Base-by-base conservation (phyloP, 2,329 filamentous ascomycete species). In the Nectriaceae sp. region DNA sequence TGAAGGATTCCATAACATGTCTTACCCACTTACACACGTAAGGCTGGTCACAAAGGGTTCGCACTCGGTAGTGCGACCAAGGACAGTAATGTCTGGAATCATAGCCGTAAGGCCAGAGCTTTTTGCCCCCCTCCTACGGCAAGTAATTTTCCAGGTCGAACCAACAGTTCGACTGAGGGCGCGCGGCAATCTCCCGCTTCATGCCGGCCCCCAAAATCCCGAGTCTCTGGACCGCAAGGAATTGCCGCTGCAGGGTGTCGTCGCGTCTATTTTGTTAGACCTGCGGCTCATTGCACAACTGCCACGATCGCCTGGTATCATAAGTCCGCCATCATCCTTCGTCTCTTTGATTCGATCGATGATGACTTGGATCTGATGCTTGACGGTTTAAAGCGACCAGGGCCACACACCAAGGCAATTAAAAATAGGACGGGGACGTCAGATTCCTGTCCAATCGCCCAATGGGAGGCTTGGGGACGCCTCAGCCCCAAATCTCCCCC, bases 351-450 rank as follows among this genome's bases (percentile, higher is more conserved):
- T n/a, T 29, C 13, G 24, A 29, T 29, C 13, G 6, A 29, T 13
- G 24, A 29, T 29, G 24, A 13, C 24, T 29, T 13, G 24, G 13
- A 6, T 29, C 13, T 29, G 24, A 13, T 29, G 24, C 13, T 29
- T 29, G 24, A 29, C 13, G 24, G 13, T 29, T 29, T 13, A 13
- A 29, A 13, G 24, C 24, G 24, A 29, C 13, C 24, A 29, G n/a
- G n/a, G n/a, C n/a, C n/a, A n/a, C n/a, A n/a, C n/a, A n/a, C 6
- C 24, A 13, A 13, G 24, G 13, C 24, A 13, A 29, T 6, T 52
- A 52, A 52, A 52, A 52, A 52, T 52, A 52, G 46, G 46, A 47
- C 39, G 18, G 16, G 21, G 31, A 36, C 21, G 48, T 38, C 21
- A 52, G 42, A 38, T 16, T 16, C 49, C 20, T 40, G 26, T 39